Base-by-base conservation (phyloP, 768 basidiomycete genomes). In the Boletales sp. region DNA sequence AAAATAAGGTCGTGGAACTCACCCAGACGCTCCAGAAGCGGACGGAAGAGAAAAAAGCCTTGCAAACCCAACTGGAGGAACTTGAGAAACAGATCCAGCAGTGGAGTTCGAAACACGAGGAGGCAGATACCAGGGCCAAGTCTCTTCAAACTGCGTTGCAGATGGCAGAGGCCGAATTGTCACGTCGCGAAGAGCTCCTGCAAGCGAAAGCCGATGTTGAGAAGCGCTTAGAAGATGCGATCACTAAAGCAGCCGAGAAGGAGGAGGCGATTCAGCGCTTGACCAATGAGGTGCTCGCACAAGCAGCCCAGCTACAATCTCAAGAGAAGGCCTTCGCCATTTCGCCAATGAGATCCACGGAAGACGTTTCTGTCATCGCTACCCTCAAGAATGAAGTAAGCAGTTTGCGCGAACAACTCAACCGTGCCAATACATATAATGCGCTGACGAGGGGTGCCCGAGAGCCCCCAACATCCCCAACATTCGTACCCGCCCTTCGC, bases 1-100 rank as follows among this genome's bases (percentile, higher is more conserved):
- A 99, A 74, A 99, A 98, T 78, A 99, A 98, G 73, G 96, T 99
- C 39, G 92, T 99, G 51, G 95, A 98, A 66, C 86, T 99, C 54
- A 98, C 96, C 0, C 96, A 99, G 66, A 83, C 74, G 14, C 79
- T 99, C 12, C 96, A 97, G 69, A 86, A 79, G 62, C 85, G 95
- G 41, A 94, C 86, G 3, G 81, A 82, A 51, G 95, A 99, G 73
- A 93, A 90, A 74, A 94, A 90, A 70, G 86, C 84, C 47, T 73
- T 98, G 39, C 84, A 87, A 56, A 73, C 70, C n/a, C 83, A 84
- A 60, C 76, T 98, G 41, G 67, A 73, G 18, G 82, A 87, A 36
- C 76, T 97, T 31, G 92, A 97, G 72, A 82, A 85, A 56, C 91
- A 94, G 65, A 74, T 98, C 35, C 81, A 84, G 55, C 81, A 84